A percentile compares a stretch with the other conserved stretches of the same genome.
These are phyloP conservation scores for Hyaloscypha hepaticicola DNA, from an alignment of 495 filamentous ascomycete species.

Conservation along the genomic window DNA sequence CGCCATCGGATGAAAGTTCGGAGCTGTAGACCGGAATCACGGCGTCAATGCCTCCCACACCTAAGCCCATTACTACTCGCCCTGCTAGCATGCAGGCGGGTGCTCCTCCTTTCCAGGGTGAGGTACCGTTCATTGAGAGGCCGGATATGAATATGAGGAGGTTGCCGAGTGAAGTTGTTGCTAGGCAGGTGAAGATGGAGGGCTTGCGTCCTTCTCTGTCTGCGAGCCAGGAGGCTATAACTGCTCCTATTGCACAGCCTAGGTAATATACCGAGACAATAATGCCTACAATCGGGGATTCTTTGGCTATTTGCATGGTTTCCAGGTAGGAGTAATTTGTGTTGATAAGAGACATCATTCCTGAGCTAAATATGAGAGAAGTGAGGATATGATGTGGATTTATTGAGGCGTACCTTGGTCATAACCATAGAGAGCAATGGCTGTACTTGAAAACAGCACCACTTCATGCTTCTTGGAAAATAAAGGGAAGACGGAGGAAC, in stretches of 20 bases:
- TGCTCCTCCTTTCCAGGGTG: constrained; percentile 38
- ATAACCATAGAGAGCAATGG: constrained; percentile 61
- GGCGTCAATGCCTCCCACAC: constrained; percentile 56
- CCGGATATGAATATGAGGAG: constrained; percentile 55
- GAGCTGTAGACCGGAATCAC: constrained; percentile 57
- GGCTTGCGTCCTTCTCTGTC: constrained; percentile 50
- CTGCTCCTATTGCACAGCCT: constrained; percentile 52
- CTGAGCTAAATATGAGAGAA: constrained; percentile 17
- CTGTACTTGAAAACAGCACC: constrained; percentile 50
- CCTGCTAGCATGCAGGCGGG: constrained; percentile 50
- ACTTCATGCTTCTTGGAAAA: constrained; percentile 44
- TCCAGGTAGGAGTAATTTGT: constrained; percentile 54
- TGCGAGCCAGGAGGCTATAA: constrained; percentile 47
- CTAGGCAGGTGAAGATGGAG: constrained; percentile 49
- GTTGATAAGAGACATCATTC: constrained; percentile 62
- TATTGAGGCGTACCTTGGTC: constrained; percentile 37
- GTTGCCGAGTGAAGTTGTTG: constrained; percentile 49
- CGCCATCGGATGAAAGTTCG: constrained; percentile 49
- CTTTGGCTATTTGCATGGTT: constrained; percentile 51
- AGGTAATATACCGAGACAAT: constrained; percentile 61
- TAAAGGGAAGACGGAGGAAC: constrained; percentile 9
- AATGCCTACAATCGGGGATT: constrained; percentile 50
- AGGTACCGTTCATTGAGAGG: constrained; percentile 35
- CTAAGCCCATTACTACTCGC: constrained; percentile 53
- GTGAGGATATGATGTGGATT: not conserved